Evolutionary conservation across 768 basidiomycete genomes (phyloP).

Genomic region (Kwoniella botswanensis): DNA sequence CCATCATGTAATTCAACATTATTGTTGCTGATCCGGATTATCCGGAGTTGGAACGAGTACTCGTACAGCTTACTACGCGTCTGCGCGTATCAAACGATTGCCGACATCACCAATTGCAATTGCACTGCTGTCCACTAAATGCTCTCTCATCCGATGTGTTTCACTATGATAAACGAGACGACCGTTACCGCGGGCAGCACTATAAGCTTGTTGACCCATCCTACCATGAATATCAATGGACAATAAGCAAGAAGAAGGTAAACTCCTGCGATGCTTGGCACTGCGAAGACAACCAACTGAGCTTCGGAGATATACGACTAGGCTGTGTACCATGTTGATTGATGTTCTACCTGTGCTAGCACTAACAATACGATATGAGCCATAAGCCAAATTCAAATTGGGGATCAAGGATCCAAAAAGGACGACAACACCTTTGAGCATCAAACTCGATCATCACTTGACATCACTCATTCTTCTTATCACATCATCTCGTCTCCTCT

Average conservation of each 20-base stretch:
- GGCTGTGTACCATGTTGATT: not conserved
- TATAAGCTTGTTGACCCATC: too few relatives aligned
- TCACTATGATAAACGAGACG: too few relatives aligned
- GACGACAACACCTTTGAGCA: not conserved
- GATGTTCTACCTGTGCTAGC: not conserved
- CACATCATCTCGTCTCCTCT: too few relatives aligned
- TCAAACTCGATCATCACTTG: conserved; percentile 1
- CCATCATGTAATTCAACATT: not conserved
- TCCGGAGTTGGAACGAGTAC: not conserved
- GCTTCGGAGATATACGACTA: too few relatives aligned
- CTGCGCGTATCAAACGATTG: not conserved
- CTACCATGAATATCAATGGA: too few relatives aligned
- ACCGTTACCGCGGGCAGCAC: too few relatives aligned
- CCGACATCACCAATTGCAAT: not conserved
- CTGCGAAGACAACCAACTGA: not conserved
- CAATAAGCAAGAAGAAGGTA: too few relatives aligned
- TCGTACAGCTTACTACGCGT: not conserved
- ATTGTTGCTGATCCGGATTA: not conserved
- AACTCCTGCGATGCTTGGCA: not conserved
- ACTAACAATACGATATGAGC: too few relatives aligned
- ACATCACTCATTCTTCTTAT: not conserved
- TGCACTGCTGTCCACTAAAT: not conserved
- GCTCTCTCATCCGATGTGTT: too few relatives aligned
- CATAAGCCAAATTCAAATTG: not conserved
- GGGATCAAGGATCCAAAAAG: not conserved